These are phyloP conservation scores for Bruguiera hainesii DNA, from an alignment of 441 rosid genomes.

Conservation along the genomic window DNA sequence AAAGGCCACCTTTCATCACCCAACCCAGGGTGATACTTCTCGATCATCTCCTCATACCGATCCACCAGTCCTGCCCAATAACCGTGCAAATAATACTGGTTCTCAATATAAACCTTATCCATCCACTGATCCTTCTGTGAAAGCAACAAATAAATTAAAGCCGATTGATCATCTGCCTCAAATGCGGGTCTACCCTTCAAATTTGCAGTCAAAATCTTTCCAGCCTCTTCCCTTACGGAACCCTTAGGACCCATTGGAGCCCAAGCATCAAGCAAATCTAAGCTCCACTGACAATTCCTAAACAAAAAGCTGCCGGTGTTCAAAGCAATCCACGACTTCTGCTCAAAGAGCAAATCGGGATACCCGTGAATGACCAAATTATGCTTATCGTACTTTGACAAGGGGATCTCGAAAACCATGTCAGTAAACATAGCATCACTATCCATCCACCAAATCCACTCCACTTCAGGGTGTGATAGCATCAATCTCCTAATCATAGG, in stretches of 20 bases:
- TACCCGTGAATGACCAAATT: conserved; percentile 89
- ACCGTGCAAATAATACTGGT: conserved; percentile 93
- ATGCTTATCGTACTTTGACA: conserved; percentile 54
- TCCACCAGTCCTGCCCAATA: conserved; percentile 97
- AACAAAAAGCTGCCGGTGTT: conserved; percentile 90
- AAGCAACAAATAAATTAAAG: conserved; percentile 76
- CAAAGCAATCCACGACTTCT: conserved; percentile 95
- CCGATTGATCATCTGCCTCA: conserved; percentile 98
- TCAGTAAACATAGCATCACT: conserved; percentile 98
- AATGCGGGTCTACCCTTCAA: conserved; percentile 91
- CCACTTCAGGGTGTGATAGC: conserved; percentile 90
- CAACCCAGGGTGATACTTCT: conserved; percentile 91
- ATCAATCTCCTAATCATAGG: conserved; percentile 87
- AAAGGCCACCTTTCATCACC: conserved; percentile 99
- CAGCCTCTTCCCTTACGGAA: conserved; percentile 77
- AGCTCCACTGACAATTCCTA: conserved; percentile 91
- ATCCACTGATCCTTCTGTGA: conserved; percentile 86
- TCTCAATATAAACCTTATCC: conserved; percentile 88
- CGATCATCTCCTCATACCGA: conserved; percentile 91
- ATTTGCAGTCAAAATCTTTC: conserved; percentile 78
- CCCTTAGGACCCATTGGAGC: conserved; percentile 99
- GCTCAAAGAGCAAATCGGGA: conserved; percentile 76
- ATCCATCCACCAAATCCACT: conserved; percentile 99
- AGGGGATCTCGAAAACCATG: conserved; percentile 82
- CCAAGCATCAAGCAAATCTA: conserved; percentile 96